Evolutionary conservation across 495 filamentous ascomycete genomes (phyloP).

Genomic region (Aspergillus biplanus): DNA sequence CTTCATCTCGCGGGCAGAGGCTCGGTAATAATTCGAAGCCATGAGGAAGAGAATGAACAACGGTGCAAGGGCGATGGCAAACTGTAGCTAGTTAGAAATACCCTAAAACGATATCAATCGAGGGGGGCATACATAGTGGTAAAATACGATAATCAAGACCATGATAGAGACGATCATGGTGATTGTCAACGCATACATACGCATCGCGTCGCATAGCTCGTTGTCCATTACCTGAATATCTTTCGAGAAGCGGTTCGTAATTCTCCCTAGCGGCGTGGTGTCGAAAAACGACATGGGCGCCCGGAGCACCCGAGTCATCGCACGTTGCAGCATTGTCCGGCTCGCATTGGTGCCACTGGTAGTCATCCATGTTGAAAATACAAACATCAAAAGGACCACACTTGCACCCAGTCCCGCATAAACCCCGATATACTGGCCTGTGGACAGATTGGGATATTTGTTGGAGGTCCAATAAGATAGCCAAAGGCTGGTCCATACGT

Average conservation of each 20-base stretch:
- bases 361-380: slow-evolving; percentile 68
- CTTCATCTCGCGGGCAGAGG: slow-evolving; percentile 92
- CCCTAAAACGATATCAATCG: neutral
- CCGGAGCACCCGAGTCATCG: slow-evolving; percentile 77
- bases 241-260: slow-evolving; percentile 95
- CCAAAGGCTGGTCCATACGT: slow-evolving; percentile 89
- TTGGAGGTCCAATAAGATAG: slow-evolving; percentile 88
- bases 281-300: slow-evolving; percentile 98
- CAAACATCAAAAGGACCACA: slow-evolving; percentile 81
- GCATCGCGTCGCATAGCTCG: slow-evolving; percentile 83
- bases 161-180: slow-evolving; percentile 80
- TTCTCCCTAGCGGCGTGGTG: slow-evolving; percentile 92
- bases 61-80: slow-evolving; percentile 85
- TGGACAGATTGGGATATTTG: slow-evolving; percentile 57
- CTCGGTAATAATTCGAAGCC: slow-evolving; percentile 83
- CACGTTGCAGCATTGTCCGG: slow-evolving; percentile 80
- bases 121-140: slow-evolving; percentile 64
- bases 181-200: slow-evolving; percentile 89
- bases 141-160: slow-evolving; percentile 86
- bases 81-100: slow-evolving; percentile 41
- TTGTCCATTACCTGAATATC: slow-evolving; percentile 98
- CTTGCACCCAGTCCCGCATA: slow-evolving; percentile 76
- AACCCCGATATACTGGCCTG: slow-evolving; percentile 79
- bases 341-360: slow-evolving; percentile 71
- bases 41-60: slow-evolving; percentile 79